Evolutionary conservation across 176 grass and related monocot genomes (phyloP).

Genomic region (Musa itinerans): DNA sequence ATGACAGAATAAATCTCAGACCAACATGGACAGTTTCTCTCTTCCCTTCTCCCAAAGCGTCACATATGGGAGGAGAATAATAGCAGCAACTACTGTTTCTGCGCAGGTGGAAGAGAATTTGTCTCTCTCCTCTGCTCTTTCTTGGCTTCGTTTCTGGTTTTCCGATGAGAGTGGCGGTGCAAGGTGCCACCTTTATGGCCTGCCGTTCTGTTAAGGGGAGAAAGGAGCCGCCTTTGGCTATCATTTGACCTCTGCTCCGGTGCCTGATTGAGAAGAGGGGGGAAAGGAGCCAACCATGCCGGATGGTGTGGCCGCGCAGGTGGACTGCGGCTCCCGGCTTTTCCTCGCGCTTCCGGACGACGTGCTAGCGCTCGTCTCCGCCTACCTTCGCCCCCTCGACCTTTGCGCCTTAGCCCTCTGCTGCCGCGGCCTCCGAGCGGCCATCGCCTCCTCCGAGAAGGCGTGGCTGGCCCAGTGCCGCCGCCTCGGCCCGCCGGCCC

Average conservation of each 20-base stretch:
- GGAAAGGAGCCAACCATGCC: neutral
- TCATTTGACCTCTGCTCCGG: neutral
- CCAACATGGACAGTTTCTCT: neutral
- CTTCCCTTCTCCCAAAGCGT: slow-evolving; percentile 1
- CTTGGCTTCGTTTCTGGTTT: neutral
- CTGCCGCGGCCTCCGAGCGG: slow-evolving; percentile 44
- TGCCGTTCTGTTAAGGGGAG: too few species aligned
- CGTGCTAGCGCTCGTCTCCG: slow-evolving; percentile 62
- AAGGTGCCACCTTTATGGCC: neutral
- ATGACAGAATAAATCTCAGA: neutral
- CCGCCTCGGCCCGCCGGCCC: slow-evolving; percentile 22
- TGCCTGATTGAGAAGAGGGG: neutral
- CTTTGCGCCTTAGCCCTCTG: slow-evolving; percentile 42
- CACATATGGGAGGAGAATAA: neutral
- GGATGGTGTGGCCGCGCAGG: neutral
- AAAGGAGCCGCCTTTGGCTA: slow-evolving; percentile 5
- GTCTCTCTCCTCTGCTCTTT: slow-evolving; percentile 18
- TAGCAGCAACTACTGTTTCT: neutral
- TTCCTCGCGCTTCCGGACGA: slow-evolving; percentile 63
- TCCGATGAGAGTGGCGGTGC: neutral
- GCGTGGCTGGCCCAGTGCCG: slow-evolving; percentile 61
- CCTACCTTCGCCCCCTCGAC: slow-evolving; percentile 42
- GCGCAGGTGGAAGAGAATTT: neutral
- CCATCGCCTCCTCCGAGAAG: slow-evolving; percentile 35
- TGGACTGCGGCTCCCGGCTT: slow-evolving; percentile 32